These are phyloP conservation scores for Papiliotrema nemorosa DNA, from an alignment of 1,284 basidiomycete species.

Conservation along the genomic window DNA sequence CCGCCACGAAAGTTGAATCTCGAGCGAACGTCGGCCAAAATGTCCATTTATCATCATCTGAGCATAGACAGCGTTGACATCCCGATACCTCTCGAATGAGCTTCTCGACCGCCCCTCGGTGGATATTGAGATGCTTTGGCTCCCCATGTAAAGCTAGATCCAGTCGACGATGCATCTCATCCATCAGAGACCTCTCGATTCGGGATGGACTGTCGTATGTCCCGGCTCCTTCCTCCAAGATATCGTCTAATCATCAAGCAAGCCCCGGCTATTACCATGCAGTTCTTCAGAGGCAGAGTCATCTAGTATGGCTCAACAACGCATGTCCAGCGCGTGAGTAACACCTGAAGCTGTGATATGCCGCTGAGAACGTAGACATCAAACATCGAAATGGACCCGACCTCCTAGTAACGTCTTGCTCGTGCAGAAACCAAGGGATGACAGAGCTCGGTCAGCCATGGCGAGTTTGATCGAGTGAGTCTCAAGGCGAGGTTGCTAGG, in stretches of 20 bases:
- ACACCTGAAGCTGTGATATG: not conserved
- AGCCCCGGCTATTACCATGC: constrained; percentile 7
- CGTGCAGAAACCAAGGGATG: constrained; percentile 53
- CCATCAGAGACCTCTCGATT: not conserved
- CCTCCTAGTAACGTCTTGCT: constrained; percentile 50
- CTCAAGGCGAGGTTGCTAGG: too few relatives aligned
- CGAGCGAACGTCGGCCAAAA: too few relatives aligned
- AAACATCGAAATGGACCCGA: constrained; percentile 32
- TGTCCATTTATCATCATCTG: too few relatives aligned
- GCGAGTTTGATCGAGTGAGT: constrained; percentile 46
- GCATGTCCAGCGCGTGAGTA: constrained; percentile 14
- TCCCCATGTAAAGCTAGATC: not conserved
- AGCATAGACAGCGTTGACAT: too few relatives aligned
- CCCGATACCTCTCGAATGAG: too few relatives aligned
- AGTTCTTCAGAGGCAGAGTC: constrained; percentile 19
- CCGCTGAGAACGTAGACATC: constrained; percentile 18
- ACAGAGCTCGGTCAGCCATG: constrained; percentile 48
- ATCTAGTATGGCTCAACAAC: constrained; percentile 17
- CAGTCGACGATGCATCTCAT: not conserved
- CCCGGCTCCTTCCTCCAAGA: not conserved
- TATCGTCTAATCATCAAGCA: not conserved
- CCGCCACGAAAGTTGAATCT: too few relatives aligned
- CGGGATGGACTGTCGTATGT: not conserved
- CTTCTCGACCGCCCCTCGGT: not conserved
- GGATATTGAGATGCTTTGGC: not conserved